A percentile compares a stretch with the other conserved stretches of the same genome.
Evolutionary conservation across 2,329 filamentous ascomycete species (phyloP).

Genomic region (Echinosphaeria canescens): DNA sequence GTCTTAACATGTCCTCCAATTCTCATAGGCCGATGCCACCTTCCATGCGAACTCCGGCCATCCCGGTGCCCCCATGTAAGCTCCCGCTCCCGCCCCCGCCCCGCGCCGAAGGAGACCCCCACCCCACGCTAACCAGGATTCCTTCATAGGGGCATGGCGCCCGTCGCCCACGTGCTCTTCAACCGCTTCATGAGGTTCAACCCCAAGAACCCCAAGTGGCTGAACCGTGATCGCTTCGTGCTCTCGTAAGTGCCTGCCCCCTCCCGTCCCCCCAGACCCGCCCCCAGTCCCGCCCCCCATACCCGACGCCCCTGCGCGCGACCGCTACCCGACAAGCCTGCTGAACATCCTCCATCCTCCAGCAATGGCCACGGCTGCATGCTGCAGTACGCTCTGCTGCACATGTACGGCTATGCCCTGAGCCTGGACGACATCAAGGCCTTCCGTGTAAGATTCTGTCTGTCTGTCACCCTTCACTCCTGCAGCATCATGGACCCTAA

Average conservation of each 20-base stretch:
- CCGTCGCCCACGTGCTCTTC: constrained; percentile 88
- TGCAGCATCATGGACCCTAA: too few species aligned
- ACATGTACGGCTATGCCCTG: constrained; percentile 82
- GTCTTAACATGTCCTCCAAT: too few species aligned
- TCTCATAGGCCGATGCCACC: constrained; percentile 79
- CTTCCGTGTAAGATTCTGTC: constrained; percentile 76
- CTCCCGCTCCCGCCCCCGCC: constrained; percentile 5
- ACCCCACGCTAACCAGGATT: constrained; percentile 1
- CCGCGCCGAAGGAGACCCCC: background rate
- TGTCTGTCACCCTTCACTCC: too few species aligned
- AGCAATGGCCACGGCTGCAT: constrained; percentile 99
- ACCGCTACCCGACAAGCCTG: too few species aligned
- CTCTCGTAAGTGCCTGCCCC: constrained; percentile 58
- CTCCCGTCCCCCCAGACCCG: constrained; percentile 1
- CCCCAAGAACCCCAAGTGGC: constrained; percentile 94
- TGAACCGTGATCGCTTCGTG: constrained; percentile 96
- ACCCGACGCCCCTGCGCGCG: too few species aligned
- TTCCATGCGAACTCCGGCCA: constrained; percentile 92
- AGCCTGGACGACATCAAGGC: constrained; percentile 81
- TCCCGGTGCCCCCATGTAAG: constrained; percentile 90
- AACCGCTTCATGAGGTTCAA: constrained; percentile 99
- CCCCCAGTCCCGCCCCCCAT: too few species aligned
- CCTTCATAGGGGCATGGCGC: constrained; percentile 52
- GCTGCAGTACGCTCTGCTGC: constrained; percentile 96
- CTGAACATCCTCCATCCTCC: constrained; percentile 2